Percentiles rank a stretch among this genome's conserved stretches.
phyloP scores from a whole-genome alignment of 2,329 filamentous ascomycete genomes.

The Orbilia brochopaga region DNA sequence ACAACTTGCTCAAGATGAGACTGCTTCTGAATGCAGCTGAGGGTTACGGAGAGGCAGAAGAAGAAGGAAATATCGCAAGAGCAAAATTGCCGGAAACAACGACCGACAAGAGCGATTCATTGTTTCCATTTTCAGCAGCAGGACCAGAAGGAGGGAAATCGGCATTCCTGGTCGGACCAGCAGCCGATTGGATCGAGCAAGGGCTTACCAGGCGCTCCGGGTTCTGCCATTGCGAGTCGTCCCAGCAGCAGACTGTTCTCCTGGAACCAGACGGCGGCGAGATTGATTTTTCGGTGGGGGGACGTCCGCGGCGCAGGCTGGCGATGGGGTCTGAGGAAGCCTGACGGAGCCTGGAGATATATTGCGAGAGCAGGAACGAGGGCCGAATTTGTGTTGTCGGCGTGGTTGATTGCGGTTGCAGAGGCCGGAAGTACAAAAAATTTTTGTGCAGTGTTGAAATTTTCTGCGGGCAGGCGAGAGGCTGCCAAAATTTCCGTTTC shows the following conservation, averaged over 20 bases:
- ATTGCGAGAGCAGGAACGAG: conserved; percentile 8
- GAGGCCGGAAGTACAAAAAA: conserved; percentile 8
- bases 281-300: conserved; percentile 7
- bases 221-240: conserved; percentile 39
- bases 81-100: too few species aligned
- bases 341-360: background rate
- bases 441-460: conserved; percentile 23
- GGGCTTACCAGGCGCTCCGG: conserved; percentile 35
- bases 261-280: conserved; percentile 28
- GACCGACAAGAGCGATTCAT: too few species aligned
- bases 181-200: conserved; percentile 9
- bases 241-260: conserved; percentile 27
- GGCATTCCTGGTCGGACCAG: background rate
- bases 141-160: background rate
- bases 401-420: conserved; percentile 33
- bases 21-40: background rate
- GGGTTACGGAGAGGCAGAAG: too few species aligned
- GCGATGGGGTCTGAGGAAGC: background rate
- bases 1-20: background rate
- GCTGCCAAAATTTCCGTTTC: conserved; percentile 30
- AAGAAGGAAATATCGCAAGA: too few species aligned
- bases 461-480: conserved; percentile 17
- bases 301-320: background rate
- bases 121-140: too few species aligned
- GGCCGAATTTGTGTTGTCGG: conserved; percentile 37